Percentiles rank a stretch among this genome's conserved stretches.
These are phyloP conservation scores for Pleurotus tuoliensis DNA, from an alignment of 768 basidiomycete species.

Conservation along the genomic window DNA sequence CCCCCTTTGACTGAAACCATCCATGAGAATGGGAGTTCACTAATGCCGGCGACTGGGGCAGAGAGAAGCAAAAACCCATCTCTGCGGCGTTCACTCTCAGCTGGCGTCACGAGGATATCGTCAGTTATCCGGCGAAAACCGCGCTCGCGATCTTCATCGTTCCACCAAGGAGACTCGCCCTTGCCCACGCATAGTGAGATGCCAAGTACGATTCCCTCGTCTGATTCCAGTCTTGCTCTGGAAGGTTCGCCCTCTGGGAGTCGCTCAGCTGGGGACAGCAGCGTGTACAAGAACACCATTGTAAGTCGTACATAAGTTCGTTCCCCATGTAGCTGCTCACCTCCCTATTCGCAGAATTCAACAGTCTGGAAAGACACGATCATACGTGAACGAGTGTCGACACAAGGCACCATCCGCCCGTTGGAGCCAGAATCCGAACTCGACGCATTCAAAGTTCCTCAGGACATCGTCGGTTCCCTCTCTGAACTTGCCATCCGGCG, in stretches of 20 bases:
- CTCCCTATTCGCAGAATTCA: slow-evolving; percentile 25
- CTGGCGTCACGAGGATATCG: slow-evolving; percentile 13
- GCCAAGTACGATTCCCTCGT: background rate
- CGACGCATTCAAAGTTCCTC: slow-evolving; percentile 58
- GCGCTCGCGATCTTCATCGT: background rate
- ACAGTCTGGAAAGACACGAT: slow-evolving; percentile 51
- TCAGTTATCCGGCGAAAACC: slow-evolving; percentile 8
- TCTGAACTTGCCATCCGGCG: slow-evolving; percentile 73
- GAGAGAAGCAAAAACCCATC: background rate
- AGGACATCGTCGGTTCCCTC: slow-evolving; percentile 65
- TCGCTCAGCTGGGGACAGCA: slow-evolving; percentile 56
- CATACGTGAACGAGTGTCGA: slow-evolving; percentile 89
- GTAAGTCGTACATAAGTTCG: slow-evolving; percentile 27
- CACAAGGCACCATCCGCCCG: slow-evolving; percentile 74
- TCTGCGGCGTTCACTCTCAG: slow-evolving; percentile 16
- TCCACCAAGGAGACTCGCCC: slow-evolving; percentile 5
- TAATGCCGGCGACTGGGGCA: no score
- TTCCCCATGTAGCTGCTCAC: background rate
- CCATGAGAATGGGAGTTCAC: no score
- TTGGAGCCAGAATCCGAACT: slow-evolving; percentile 73
- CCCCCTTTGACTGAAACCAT: no score
- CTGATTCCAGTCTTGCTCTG: background rate
- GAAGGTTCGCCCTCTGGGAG: slow-evolving; percentile 14
- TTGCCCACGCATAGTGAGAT: background rate
- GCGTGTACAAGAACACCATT: slow-evolving; percentile 47